Evolutionary conservation across 306 rosid genomes (phyloP), one percentile per base, ranked within the genome.

Genomic region (Canavalia gladiata): DNA sequence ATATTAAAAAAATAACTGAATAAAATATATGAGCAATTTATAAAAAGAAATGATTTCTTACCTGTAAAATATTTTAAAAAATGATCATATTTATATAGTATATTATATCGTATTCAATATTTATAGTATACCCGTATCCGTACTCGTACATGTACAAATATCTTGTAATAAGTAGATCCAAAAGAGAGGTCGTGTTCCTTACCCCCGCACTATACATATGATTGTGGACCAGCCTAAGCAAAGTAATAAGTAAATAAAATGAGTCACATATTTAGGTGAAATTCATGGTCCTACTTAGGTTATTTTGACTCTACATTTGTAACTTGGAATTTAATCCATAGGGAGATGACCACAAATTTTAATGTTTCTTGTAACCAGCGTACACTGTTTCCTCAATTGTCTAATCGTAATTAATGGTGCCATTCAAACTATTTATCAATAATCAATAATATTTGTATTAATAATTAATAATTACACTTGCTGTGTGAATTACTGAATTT

Each of bases 221-320:
- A 58, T 58, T 25, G 55, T 51, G 84, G 81, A 81, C 80, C 75
- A 54, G 58, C 52, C 80, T 81, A 49, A 33, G 50, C 52, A 41
- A 51, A 73, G n/a, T 18, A 31, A 63, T 62, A 72, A 71, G 57
- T 49, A 62, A 81, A 80, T 72, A 47, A 13, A 78, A 43, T 31
- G 30, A 68, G 74, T 77, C 79, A 62, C 42, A 42, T 41, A 31
- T 60, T 78, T 68, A 30, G 47, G 82, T 18, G 59, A 71, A 4
- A 28, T 68, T 42, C 58, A 75, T 81, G 80, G 84, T 54, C 84
- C 62, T 73, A 64, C 65, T 25, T 31, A 0, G 49, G 29, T 9
- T 66, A 78, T 42, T 78, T 47, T 54, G 54, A 55, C 58, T 52
- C 25, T 42, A 54, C 46, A 54, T 67, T 77, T 52, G 6, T 77